Percentiles rank a stretch among this genome's conserved stretches.
Evolutionary conservation across 768 basidiomycete species (phyloP).

Genomic region (Pisolithus marmoratus): DNA sequence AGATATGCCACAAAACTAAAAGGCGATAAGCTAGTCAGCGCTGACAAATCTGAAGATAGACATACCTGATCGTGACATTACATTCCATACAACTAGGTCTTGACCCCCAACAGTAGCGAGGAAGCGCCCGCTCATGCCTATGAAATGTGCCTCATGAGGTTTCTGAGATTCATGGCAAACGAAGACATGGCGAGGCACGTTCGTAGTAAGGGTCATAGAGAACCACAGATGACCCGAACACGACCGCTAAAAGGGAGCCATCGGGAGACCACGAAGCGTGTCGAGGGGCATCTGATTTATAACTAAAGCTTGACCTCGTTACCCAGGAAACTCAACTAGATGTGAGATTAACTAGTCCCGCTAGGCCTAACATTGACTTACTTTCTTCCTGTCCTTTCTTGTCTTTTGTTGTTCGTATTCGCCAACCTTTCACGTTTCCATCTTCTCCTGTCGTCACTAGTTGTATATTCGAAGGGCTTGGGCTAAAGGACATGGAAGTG

Average conservation of each 20-base stretch:
- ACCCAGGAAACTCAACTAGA: slow-evolving; percentile 55
- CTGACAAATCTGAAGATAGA: slow-evolving; percentile 3
- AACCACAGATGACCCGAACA: slow-evolving; percentile 59
- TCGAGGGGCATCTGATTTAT: slow-evolving; percentile 62
- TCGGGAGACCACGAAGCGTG: slow-evolving; percentile 79
- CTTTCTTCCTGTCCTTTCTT: slow-evolving; percentile 49
- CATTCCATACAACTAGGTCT: slow-evolving; percentile 67
- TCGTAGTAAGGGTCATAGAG: slow-evolving; percentile 70
- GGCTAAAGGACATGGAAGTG: slow-evolving; percentile 65
- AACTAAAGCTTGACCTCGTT: slow-evolving; percentile 64
- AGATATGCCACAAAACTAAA: slow-evolving; percentile 60
- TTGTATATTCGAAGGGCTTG: slow-evolving; percentile 33
- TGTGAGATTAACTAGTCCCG: background rate
- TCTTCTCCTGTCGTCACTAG: slow-evolving; percentile 76
- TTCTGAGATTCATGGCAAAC: slow-evolving; percentile 48
- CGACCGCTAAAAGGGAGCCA: slow-evolving; percentile 76
- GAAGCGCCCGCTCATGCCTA: slow-evolving; percentile 69
- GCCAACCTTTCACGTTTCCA: slow-evolving; percentile 78
- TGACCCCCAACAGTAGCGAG: slow-evolving; percentile 47
- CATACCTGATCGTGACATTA: slow-evolving; percentile 58
- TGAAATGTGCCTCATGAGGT: slow-evolving; percentile 49
- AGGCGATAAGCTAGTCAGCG: background rate
- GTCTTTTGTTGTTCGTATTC: slow-evolving; percentile 41
- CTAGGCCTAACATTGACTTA: slow-evolving; percentile 23
- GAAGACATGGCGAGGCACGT: slow-evolving; percentile 53